Evolutionary conservation across 768 basidiomycete species (phyloP).

Genomic region (Auriculariales sp.): DNA sequence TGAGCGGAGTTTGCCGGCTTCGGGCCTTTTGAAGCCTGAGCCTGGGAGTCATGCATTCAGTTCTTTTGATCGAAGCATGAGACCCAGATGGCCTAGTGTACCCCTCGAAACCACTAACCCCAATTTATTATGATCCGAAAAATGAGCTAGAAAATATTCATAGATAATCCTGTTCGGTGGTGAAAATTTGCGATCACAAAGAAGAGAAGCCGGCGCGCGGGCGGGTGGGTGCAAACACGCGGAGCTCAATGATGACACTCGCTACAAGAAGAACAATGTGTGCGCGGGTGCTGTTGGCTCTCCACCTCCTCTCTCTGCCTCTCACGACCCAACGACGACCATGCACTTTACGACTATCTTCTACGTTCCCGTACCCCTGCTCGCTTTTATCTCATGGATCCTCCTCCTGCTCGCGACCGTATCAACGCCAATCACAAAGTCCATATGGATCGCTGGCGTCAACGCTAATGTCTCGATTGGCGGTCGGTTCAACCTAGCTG

Average conservation of each 20-base stretch:
- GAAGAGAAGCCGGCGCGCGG: too few relatives aligned
- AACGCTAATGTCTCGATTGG: conserved; percentile 15
- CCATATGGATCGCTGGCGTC: conserved; percentile 41
- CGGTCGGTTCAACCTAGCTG: conserved; percentile 7
- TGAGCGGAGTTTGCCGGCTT: conserved; percentile 20
- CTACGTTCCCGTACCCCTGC: conserved; percentile 23
- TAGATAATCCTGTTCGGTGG: too few relatives aligned
- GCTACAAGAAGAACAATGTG: background rate
- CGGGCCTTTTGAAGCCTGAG: conserved; percentile 20
- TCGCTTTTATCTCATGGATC: conserved; percentile 39
- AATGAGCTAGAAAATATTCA: too few relatives aligned
- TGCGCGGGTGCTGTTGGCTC: background rate
- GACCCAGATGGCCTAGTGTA: too few relatives aligned
- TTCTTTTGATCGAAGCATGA: too few relatives aligned
- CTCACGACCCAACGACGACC: conserved; percentile 13
- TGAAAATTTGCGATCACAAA: too few relatives aligned
- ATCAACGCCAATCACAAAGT: conserved; percentile 41
- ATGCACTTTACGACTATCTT: conserved; percentile 25
- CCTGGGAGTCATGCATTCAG: too few relatives aligned
- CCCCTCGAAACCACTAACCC: too few relatives aligned
- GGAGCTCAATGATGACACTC: too few relatives aligned
- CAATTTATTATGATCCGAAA: too few relatives aligned
- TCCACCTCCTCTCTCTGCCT: conserved; percentile 1
- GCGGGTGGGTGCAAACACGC: too few relatives aligned
- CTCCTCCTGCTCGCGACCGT: conserved; percentile 48